A percentile compares a stretch with the other conserved stretches of the same genome.
These are phyloP conservation scores for Coelastrella sp. DNA, from an alignment of 139 green algal species.

Conservation along the genomic window DNA sequence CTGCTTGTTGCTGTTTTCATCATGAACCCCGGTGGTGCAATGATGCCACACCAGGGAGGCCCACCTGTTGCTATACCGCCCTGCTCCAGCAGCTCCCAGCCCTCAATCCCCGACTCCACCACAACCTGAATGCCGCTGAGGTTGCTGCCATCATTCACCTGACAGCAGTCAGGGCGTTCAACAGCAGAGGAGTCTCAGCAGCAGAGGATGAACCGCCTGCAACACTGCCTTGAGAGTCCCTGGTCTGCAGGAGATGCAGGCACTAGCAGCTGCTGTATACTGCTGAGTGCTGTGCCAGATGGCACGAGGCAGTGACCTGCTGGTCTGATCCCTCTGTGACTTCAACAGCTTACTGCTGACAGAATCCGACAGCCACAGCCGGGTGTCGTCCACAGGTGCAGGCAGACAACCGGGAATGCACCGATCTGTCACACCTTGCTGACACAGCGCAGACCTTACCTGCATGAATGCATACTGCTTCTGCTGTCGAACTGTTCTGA, in stretches of 20 bases:
- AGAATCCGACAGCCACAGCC: too few relatives aligned
- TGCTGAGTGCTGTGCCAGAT: neutral
- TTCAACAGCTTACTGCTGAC: too few relatives aligned
- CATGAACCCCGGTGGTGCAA: neutral
- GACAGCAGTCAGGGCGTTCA: neutral
- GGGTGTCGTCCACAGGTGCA: too few relatives aligned
- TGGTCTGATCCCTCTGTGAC: neutral
- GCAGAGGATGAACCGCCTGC: neutral
- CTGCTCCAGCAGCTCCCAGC: slow-evolving; percentile 51
- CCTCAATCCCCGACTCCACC: slow-evolving; percentile 29
- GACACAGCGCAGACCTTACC: slow-evolving; percentile 26
- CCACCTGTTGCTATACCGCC: slow-evolving; percentile 54
- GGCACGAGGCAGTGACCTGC: neutral
- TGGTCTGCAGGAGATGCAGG: neutral
- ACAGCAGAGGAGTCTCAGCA: slow-evolving; percentile 24
- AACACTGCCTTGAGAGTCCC: neutral
- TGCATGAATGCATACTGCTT: slow-evolving; percentile 69
- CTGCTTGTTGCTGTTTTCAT: neutral
- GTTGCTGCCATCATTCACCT: slow-evolving; percentile 64
- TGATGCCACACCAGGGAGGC: too few relatives aligned
- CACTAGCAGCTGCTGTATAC: neutral
- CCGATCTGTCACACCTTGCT: neutral
- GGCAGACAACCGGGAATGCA: too few relatives aligned
- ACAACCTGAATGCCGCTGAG: slow-evolving; percentile 60
- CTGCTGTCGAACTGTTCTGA: slow-evolving; percentile 61